Evolutionary conservation across 2,329 filamentous ascomycete genomes (phyloP), one percentile per base, ranked within the genome.

Genomic region (Fusarium phyllophilum): DNA sequence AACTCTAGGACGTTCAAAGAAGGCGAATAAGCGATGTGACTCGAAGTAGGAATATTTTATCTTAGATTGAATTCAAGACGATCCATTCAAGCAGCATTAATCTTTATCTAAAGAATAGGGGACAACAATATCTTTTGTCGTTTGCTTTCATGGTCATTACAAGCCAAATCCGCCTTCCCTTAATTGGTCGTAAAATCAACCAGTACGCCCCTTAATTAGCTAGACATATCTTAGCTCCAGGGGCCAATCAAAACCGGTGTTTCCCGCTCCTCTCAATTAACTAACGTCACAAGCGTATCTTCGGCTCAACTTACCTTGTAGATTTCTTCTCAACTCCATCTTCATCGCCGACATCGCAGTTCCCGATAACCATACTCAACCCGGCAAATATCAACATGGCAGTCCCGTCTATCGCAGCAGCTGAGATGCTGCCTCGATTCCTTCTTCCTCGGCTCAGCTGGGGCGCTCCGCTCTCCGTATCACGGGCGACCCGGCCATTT

Each of bases 401-500:
- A 34, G 70, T 73, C 33, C 72, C 78, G 14, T 75, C 70, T 45
- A 54, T 75, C 57, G 67, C 75, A 61, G 78, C 83, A 15, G 78
- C 80, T 5, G 85, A 86, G 65, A 80, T 84, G 42, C 77, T 89
- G 15, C 88, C 88, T 24, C 83, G 84, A 36, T 90, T 89, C 69
- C 82, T 90, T 18, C 85, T 89, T 22, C 88, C 88, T 8, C 84
- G 85, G 29, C 81, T 90, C 26, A 90, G 88, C 82, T 90, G 88
- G 88, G 76, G 64, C 72, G 78, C 79, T 74, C 81, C 71, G 66
- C 75, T 61, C 56, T 75, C 76, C 62, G 76, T 72, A 49, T 79
- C 75, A 59, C 76, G 66, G 66, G 68, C 71, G 33, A 70, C 75
- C 24, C 74, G 63, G 46, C 75, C 76, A 26, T 72, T 76, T 22